A percentile compares a stretch with the other conserved stretches of the same genome.
Conservation (phyloP, 1,284 basidiomycete genomes). For the Melampsora americana region DNA sequence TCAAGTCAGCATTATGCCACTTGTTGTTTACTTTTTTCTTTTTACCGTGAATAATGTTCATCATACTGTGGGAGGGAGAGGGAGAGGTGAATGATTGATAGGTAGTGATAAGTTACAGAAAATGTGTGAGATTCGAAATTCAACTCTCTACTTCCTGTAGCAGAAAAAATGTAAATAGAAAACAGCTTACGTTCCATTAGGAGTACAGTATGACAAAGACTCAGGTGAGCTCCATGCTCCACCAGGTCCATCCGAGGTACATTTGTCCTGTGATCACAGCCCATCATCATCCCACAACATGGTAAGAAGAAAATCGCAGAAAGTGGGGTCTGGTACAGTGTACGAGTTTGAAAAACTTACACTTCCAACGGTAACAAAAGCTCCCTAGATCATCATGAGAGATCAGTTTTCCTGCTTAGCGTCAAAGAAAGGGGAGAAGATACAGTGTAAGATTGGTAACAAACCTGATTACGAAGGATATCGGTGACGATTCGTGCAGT, state of each 20-base stretch:
- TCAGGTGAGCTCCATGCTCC: constrained; percentile 23
- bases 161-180: too few species aligned
- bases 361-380: constrained; percentile 32
- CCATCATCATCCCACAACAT: background rate
- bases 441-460: background rate
- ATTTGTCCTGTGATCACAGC: constrained; percentile 23
- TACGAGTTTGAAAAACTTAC: constrained; percentile 4
- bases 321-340: background rate
- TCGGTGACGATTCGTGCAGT: constrained; percentile 34
- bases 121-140: too few species aligned
- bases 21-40: constrained; percentile 29
- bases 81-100: too few species aligned
- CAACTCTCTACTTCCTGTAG: too few species aligned
- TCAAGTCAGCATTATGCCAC: constrained; percentile 19
- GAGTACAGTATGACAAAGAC: constrained; percentile 26
- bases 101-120: too few species aligned
- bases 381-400: constrained; percentile 9
- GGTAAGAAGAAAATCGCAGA: background rate
- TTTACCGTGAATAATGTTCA: constrained; percentile 26
- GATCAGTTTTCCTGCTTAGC: too few species aligned
- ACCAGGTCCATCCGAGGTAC: constrained; percentile 20
- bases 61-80: constrained; percentile 7
- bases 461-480: constrained; percentile 32
- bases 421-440: background rate
- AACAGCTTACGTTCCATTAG: background rate